Base-by-base conservation (phyloP, 805 yeast genomes). In the Metschnikowia colocasiae region DNA sequence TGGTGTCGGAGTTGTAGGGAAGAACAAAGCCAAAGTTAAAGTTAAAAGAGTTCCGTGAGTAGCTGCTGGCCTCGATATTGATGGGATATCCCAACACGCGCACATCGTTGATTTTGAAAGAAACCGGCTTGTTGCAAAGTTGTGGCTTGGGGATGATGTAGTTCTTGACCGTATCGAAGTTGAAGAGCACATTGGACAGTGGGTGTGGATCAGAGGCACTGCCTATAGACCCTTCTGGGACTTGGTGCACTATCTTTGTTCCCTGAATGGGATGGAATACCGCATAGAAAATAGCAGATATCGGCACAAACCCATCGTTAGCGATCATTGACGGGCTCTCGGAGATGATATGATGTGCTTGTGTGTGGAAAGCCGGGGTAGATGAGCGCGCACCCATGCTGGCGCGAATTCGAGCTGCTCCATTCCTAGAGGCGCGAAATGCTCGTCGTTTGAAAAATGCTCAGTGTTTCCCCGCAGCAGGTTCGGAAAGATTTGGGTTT, bases 221-320 rank as follows among this genome's bases (percentile, higher is more conserved):
- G 22, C 52, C 56, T 22, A 83, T 79, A 3, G 86, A 73, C 5
- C 89, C 87, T 33, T 82, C 80, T 1, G 99, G 99, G 0, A 89
- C 95, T 62, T 94, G 97, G 58, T 86, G 87, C 4, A 87, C 78
- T 5, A 92, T 91, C 65, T 90, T 89, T 0, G 98, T 85, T 1
- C 99, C 99, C 59, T 90, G 96, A 0, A 94, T 87, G 0, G 97
- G 97, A 59, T 94, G 97, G 66, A 94, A 94, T 0, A 87, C 88
- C 0, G 97, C 82, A 64, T 88, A 94, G 63, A 94, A 91, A 38
- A 90, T 73, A 1, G 97, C 94, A 48, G 80, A 75, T 15, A 94
- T 89, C n/a, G 95, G 96, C 6, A 84, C 85, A 60, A 91, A 90
- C 18, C 96, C 96, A 63, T 71, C 76, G 29, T 57, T 55, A 33